phyloP scores from a whole-genome alignment of 495 filamentous ascomycete genomes.

The Cenococcum geophilum region DNA sequence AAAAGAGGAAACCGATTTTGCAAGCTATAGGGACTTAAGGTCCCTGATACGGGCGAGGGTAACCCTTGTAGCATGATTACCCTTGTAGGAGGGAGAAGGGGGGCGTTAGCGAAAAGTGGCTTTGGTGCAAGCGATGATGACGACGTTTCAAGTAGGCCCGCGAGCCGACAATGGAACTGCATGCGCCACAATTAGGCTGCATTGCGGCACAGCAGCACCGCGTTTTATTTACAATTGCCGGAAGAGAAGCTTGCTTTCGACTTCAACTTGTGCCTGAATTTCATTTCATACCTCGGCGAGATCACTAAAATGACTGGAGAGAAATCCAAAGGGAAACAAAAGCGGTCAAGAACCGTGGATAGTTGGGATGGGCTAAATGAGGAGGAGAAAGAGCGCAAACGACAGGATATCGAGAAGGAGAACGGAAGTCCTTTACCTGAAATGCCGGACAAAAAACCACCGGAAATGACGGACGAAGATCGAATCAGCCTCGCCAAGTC shows the following conservation, averaged over 20 bases:
- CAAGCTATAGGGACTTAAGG: no score
- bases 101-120: no score
- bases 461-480: constrained; percentile 1
- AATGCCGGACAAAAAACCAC: no score
- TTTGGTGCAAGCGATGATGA: no score
- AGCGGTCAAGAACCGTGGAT: neutral
- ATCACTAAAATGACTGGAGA: neutral
- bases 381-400: neutral
- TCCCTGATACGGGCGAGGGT: no score
- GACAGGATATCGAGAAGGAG: neutral
- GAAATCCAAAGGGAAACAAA: constrained; percentile 2
- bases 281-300: constrained; percentile 1
- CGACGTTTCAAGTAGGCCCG: no score
- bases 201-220: neutral
- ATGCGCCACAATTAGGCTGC: neutral
- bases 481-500: constrained; percentile 1
- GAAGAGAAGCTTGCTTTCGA: neutral
- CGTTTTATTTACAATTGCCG: neutral
- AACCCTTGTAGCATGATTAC: no score
- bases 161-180: neutral
- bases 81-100: no score
- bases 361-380: neutral
- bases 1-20: no score
- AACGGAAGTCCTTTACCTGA: neutral
- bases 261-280: constrained; percentile 1